Evolutionary conservation across 805 yeast species (phyloP).

Genomic region (Metschnikowia peoriensis): DNA sequence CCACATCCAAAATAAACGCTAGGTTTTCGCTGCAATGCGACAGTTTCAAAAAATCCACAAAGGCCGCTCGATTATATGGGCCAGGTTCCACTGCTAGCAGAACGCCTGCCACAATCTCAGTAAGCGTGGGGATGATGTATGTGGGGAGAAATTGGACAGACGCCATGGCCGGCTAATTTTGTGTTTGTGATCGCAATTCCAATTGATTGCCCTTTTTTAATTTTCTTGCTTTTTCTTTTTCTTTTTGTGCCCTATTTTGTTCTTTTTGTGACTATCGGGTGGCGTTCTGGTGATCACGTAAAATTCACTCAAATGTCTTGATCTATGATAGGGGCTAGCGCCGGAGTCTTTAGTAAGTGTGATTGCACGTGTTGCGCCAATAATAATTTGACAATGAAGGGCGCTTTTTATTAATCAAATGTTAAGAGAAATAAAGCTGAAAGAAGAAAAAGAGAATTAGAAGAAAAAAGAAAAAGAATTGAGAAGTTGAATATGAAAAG

Average conservation of each 20-base stretch:
- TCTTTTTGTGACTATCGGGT: background rate
- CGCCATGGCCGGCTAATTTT: conserved; percentile 8
- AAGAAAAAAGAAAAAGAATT: too few species aligned
- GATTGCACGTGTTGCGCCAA: too few species aligned
- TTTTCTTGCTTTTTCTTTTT: too few species aligned
- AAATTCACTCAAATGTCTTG: too few species aligned
- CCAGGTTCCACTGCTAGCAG: conserved; percentile 10
- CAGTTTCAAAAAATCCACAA: conserved; percentile 25
- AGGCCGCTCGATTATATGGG: conserved; percentile 21
- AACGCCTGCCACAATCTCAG: conserved; percentile 17
- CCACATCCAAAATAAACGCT: conserved; percentile 30
- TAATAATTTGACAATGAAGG: too few species aligned
- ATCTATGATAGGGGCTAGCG: too few species aligned
- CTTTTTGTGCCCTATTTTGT: background rate
- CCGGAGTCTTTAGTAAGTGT: too few species aligned
- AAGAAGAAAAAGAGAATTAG: too few species aligned
- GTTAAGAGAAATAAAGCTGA: too few species aligned
- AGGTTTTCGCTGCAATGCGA: conserved; percentile 39
- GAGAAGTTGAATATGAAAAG: background rate
- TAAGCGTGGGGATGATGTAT: conserved; percentile 20
- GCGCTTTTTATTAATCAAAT: too few species aligned
- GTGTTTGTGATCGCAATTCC: background rate
- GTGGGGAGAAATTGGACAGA: conserved; percentile 13
- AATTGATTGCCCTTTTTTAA: background rate
- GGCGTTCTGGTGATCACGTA: too few species aligned